phyloP scores from a whole-genome alignment of 495 filamentous ascomycete species.

The Daldinia loculata region DNA sequence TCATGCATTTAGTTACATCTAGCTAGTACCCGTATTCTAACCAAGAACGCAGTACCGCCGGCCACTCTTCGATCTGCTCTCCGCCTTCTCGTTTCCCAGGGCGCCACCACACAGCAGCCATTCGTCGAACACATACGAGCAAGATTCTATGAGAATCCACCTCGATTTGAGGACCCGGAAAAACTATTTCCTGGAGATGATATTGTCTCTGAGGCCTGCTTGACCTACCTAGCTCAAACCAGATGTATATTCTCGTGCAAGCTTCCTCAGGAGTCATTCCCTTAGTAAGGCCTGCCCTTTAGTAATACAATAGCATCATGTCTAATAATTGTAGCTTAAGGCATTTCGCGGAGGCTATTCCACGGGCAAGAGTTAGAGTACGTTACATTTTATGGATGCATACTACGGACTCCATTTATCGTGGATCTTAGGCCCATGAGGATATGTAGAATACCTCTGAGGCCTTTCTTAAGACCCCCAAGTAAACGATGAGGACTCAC shows the following conservation, averaged over 20 bases:
- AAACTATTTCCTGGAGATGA: constrained; percentile 26
- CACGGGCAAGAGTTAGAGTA: constrained; percentile 8
- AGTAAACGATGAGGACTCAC: background rate
- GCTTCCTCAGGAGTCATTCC: constrained; percentile 36
- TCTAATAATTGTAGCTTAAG: constrained; percentile 23
- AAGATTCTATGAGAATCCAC: constrained; percentile 25
- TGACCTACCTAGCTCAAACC: constrained; percentile 33
- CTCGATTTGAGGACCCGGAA: constrained; percentile 1
- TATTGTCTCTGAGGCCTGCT: constrained; percentile 15
- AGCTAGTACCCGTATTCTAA: constrained; percentile 6
- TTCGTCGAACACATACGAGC: constrained; percentile 36
- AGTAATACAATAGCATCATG: background rate
- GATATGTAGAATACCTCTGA: background rate
- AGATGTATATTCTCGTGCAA: constrained; percentile 42
- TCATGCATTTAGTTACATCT: background rate
- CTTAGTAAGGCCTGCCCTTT: constrained; percentile 19
- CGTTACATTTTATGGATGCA: background rate
- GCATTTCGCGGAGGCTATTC: constrained; percentile 28
- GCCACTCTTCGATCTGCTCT: constrained; percentile 35
- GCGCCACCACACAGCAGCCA: constrained; percentile 32
- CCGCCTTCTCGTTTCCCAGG: constrained; percentile 38
- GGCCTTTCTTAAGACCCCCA: background rate
- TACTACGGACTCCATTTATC: background rate
- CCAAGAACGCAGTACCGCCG: constrained; percentile 24
- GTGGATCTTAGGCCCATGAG: background rate